Percentiles rank a stretch among this genome's conserved stretches.
phyloP scores from a whole-genome alignment of 345 rosid species.

The Hirschfeldia incana region DNA sequence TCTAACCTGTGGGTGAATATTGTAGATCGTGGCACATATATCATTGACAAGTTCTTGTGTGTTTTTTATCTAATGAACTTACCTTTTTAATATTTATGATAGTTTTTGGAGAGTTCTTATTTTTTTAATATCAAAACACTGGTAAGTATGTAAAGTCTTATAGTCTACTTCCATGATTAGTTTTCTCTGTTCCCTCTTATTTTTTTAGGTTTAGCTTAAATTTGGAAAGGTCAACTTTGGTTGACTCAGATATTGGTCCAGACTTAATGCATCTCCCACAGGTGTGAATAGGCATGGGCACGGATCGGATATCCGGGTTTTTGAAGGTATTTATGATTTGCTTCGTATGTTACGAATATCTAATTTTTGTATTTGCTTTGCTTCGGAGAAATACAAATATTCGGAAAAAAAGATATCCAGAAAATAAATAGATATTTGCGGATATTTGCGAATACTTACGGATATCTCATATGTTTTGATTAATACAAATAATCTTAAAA shows the following conservation, averaged over 20 bases:
- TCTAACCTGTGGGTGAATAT: neutral
- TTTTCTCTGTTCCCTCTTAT: neutral
- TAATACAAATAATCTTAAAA: too few relatives aligned
- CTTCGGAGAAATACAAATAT: too few relatives aligned
- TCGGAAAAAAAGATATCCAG: too few relatives aligned
- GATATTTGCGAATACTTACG: too few relatives aligned
- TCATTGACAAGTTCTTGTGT: neutral
- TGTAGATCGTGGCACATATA: neutral
- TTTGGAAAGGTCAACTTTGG: constrained; percentile 8
- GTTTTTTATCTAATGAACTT: constrained; percentile 29
- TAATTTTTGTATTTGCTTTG: too few relatives aligned
- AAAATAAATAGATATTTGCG: too few relatives aligned
- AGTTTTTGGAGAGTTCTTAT: neutral
- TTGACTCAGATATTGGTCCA: constrained; percentile 7
- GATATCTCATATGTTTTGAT: too few relatives aligned
- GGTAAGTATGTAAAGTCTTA: neutral
- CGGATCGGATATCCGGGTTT: too few relatives aligned
- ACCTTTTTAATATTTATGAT: neutral
- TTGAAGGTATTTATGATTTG: too few relatives aligned
- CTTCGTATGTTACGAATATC: too few relatives aligned
- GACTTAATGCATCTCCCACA: neutral
- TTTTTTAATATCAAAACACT: neutral
- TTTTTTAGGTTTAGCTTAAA: neutral
- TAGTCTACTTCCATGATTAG: neutral
- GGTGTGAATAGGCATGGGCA: neutral